Percentiles rank a stretch among this genome's conserved stretches.
Evolutionary conservation across 768 basidiomycete genomes (phyloP).

Genomic region (Kwoniella dejecticola): DNA sequence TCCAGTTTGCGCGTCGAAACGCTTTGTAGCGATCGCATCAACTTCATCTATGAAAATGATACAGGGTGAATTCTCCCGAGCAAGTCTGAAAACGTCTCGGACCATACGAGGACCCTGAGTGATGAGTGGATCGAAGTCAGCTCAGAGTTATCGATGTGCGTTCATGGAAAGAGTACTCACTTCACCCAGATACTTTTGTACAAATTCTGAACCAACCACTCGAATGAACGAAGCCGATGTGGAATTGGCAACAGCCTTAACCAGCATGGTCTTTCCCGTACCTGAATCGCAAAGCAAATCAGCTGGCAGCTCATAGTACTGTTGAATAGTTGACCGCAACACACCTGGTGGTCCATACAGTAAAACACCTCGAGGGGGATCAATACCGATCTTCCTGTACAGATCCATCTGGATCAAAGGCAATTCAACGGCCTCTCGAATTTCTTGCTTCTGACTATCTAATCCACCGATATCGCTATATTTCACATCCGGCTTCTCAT

Average conservation of each 20-base stretch:
- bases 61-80: slow-evolving; percentile 92
- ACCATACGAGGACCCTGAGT: slow-evolving; percentile 91
- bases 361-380: slow-evolving; percentile 94
- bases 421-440: slow-evolving; percentile 95
- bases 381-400: slow-evolving; percentile 99
- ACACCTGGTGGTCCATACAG: slow-evolving; percentile 94
- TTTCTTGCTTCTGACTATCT: slow-evolving; percentile 98
- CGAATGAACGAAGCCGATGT: slow-evolving; percentile 97
- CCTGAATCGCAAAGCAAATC: slow-evolving; percentile 60
- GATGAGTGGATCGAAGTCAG: not conserved
- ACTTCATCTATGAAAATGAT: slow-evolving; percentile 97
- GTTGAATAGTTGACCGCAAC: slow-evolving; percentile 29
- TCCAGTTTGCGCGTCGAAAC: slow-evolving; percentile 98
- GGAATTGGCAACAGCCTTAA: slow-evolving; percentile 98
- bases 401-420: slow-evolving; percentile 83
- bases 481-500: slow-evolving; percentile 91
- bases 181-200: slow-evolving; percentile 98
- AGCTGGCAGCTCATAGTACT: not conserved
- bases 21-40: slow-evolving; percentile 98
- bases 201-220: slow-evolving; percentile 97
- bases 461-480: slow-evolving; percentile 96
- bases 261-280: slow-evolving; percentile 98
- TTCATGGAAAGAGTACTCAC: slow-evolving; percentile 31
- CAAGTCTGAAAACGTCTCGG: slow-evolving; percentile 96
- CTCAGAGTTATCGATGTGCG: not conserved